Percentiles rank a stretch among this genome's conserved stretches.
phyloP scores from a whole-genome alignment of 441 rosid genomes.

The Hura crepitans region DNA sequence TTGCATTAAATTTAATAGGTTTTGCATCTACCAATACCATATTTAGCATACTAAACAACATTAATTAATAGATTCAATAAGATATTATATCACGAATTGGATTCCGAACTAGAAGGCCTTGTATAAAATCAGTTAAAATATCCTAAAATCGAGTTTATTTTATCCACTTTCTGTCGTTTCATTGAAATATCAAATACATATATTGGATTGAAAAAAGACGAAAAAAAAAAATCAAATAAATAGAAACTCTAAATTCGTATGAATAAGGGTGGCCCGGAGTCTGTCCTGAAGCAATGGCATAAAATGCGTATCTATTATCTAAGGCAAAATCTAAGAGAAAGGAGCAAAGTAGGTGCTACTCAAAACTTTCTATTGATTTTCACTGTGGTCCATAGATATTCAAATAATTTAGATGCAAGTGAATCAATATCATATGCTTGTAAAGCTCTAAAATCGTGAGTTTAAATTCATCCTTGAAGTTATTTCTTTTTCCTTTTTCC shows the following conservation, averaged over 20 bases:
- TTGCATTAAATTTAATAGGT: slow-evolving; percentile 11
- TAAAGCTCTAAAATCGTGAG: too few relatives aligned
- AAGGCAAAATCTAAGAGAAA: slow-evolving; percentile 7
- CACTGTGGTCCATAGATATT: slow-evolving; percentile 16
- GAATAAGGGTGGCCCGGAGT: slow-evolving; percentile 13
- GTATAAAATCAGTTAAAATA: too few relatives aligned
- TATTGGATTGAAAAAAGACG: too few relatives aligned
- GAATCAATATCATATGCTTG: neutral
- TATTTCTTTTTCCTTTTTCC: too few relatives aligned
- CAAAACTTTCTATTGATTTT: slow-evolving; percentile 7
- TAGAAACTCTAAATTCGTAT: neutral
- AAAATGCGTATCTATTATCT: neutral
- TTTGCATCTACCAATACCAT: slow-evolving; percentile 3
- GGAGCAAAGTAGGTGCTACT: slow-evolving; percentile 4
- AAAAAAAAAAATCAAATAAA: too few relatives aligned
- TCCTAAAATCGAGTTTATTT: slow-evolving; percentile 1
- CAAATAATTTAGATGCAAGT: slow-evolving; percentile 12
- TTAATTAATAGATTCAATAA: neutral
- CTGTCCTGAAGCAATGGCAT: neutral
- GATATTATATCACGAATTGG: slow-evolving; percentile 22
- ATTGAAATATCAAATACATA: too few relatives aligned
- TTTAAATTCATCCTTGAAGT: too few relatives aligned
- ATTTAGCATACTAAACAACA: neutral
- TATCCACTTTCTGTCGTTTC: slow-evolving; percentile 6
- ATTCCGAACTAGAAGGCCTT: too few relatives aligned